These are phyloP conservation scores for Ceratocystiopsis minuta DNA, from an alignment of 2,329 filamentous ascomycete genomes.

Conservation along the genomic window DNA sequence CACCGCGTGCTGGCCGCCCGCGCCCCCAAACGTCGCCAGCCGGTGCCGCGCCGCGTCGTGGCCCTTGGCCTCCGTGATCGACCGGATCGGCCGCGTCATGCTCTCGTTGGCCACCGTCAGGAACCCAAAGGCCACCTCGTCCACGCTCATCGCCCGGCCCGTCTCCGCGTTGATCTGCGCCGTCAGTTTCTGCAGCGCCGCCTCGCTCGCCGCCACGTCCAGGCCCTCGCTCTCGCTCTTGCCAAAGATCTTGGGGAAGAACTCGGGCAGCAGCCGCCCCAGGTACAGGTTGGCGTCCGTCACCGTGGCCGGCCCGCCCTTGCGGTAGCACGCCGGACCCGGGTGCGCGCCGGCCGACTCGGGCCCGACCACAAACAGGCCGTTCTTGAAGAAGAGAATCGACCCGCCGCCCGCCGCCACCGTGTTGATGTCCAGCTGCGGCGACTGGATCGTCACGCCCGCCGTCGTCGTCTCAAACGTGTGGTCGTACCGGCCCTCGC, in stretches of 20 bases:
- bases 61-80: constrained; percentile 79
- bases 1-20: constrained; percentile 82
- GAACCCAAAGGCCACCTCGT: constrained; percentile 81
- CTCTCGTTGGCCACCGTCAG: constrained; percentile 80
- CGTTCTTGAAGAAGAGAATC: constrained; percentile 71
- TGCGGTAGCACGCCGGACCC: constrained; percentile 79
- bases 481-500: constrained; percentile 72
- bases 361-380: constrained; percentile 76
- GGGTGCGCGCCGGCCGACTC: constrained; percentile 81
- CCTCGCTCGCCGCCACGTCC: constrained; percentile 57
- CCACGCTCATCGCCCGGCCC: constrained; percentile 51
- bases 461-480: constrained; percentile 67
- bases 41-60: constrained; percentile 80
- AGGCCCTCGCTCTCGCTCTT: constrained; percentile 70
- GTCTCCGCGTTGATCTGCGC: constrained; percentile 63
- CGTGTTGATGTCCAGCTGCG: constrained; percentile 87
- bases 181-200: constrained; percentile 57
- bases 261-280: constrained; percentile 68
- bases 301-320: constrained; percentile 77
- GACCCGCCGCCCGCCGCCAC: constrained; percentile 83
- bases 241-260: constrained; percentile 91
- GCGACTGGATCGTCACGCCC: constrained; percentile 84
- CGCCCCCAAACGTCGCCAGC: constrained; percentile 83
- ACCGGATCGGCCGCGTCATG: constrained; percentile 80
- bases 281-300: constrained; percentile 83